Base-by-base conservation (phyloP, 2,329 filamentous ascomycete species). In the Scleromitrula shiraiana region DNA sequence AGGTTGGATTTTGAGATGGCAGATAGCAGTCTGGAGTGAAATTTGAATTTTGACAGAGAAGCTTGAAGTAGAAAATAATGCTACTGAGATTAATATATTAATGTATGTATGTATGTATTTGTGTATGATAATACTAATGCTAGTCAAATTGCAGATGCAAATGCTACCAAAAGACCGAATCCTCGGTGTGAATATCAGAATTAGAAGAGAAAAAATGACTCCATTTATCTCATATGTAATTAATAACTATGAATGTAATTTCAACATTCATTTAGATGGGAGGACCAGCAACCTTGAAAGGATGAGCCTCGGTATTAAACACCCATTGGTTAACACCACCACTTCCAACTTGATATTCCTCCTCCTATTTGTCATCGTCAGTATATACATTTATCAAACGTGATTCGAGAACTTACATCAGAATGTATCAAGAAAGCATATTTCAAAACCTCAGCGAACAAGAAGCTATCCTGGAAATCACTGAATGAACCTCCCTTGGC, bases 361-460 rank as follows among this genome's bases (percentile, higher is more conserved):
- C 54, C 44, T 64, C 62, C 62, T 64, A 42, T 33, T 37, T 19
- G 14, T 17, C 17, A 50, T 47, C n/a, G 8, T 56, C 51, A 54
- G 58, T 23, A 27, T 23, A 7, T 26, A 7, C 19, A 24, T 7
- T 4, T 12, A 5, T 15, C 19, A 14, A 9, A 9, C 5, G 12
- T n/a, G n/a, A n/a, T 22, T 17, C 7, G 5, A 30, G 26, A n/a
- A 57, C 60, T 57, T 50, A 63, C 62, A 44, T 57, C 56, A 7
- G 55, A 53, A 33, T 63, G 58, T 26, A 86, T 85, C 58, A 94
- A 64, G 67, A 86, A 94, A 49, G 76, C 71, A 64, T 94, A 94
- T 73, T 95, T 95, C 65, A 95, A 64, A 53, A 89, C 84, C 70
- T 95, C 88, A 0, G 88, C 88, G 64, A 94, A 88, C 71, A 85